Percentiles rank a stretch among this genome's conserved stretches.
Evolutionary conservation across 1,284 basidiomycete species (phyloP).

Genomic region (Leccinum angustisporum): DNA sequence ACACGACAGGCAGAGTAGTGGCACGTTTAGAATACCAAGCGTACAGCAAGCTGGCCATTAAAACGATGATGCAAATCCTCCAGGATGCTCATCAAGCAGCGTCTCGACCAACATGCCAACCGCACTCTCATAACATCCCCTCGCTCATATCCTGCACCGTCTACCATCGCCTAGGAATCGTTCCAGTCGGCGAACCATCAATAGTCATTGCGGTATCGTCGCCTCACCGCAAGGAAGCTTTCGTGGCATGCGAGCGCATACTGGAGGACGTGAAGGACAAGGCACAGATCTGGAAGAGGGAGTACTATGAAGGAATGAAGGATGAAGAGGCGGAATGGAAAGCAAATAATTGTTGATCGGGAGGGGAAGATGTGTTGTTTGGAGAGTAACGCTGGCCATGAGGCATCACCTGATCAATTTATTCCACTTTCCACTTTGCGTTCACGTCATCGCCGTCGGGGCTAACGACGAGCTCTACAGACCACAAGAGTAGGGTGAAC

Average conservation of each 20-base stretch:
- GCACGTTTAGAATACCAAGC: conserved; percentile 79
- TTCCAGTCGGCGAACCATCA: conserved; percentile 77
- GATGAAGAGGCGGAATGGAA: conserved; percentile 74
- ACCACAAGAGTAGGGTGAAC: conserved; percentile 79
- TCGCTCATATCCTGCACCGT: conserved; percentile 57
- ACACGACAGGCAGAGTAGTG: conserved; percentile 61
- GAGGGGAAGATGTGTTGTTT: conserved; percentile 6
- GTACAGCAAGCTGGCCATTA: conserved; percentile 80
- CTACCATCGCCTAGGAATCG: conserved; percentile 78
- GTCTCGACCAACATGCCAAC: conserved; percentile 46
- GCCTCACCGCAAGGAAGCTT: conserved; percentile 83
- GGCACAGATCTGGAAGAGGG: conserved; percentile 88
- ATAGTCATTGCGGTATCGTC: conserved; percentile 85
- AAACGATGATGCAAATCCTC: conserved; percentile 69
- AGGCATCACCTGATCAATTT: conserved; percentile 21
- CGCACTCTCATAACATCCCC: conserved; percentile 28
- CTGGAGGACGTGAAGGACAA: conserved; percentile 82
- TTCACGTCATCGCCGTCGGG: conserved; percentile 69
- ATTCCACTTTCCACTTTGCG: conserved; percentile 80
- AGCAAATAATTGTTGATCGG: conserved; percentile 45
- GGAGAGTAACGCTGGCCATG: conserved; percentile 13
- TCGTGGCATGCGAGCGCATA: conserved; percentile 76
- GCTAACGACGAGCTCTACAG: conserved; percentile 75
- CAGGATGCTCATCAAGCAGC: conserved; percentile 44
- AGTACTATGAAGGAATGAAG: conserved; percentile 71